These are phyloP conservation scores for Hanseniaspora occidentalis DNA, from an alignment of 805 yeast species.

Conservation along the genomic window DNA sequence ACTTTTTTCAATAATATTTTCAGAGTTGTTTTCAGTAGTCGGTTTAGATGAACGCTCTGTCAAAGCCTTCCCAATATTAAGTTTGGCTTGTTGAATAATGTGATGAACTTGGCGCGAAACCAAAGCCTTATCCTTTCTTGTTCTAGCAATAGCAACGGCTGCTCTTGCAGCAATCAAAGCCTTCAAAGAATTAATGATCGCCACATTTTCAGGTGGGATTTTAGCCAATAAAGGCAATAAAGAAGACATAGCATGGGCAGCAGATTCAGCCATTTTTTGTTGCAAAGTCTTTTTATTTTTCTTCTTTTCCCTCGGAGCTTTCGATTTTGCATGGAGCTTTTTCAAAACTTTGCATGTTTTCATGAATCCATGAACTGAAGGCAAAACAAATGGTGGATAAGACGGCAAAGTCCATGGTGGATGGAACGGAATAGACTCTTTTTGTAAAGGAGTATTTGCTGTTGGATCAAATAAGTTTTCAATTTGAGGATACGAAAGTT, in stretches of 20 bases:
- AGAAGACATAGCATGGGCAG: not conserved
- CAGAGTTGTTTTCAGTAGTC: too few species aligned
- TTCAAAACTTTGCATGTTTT: constrained; percentile 6
- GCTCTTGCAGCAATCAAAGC: constrained; percentile 20
- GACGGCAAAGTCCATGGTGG: constrained; percentile 24
- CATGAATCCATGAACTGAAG: constrained; percentile 19
- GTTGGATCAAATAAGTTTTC: constrained; percentile 8
- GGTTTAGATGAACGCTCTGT: constrained; percentile 4
- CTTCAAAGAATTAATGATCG: constrained; percentile 22
- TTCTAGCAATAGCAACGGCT: constrained; percentile 22
- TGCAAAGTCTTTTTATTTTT: not conserved
- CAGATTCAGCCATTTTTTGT: not conserved
- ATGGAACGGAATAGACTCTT: constrained; percentile 21
- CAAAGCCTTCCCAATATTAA: constrained; percentile 17
- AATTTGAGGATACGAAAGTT: not conserved
- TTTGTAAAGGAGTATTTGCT: constrained; percentile 17
- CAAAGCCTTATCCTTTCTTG: constrained; percentile 16
- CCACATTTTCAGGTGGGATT: constrained; percentile 5
- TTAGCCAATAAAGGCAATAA: not conserved
- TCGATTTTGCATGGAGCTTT: constrained; percentile 1
- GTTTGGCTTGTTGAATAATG: constrained; percentile 21
- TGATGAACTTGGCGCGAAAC: constrained; percentile 18
- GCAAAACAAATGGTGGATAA: constrained; percentile 21
- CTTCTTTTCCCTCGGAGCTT: not conserved
- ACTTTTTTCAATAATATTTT: not conserved